A percentile compares a stretch with the other conserved stretches of the same genome.
Evolutionary conservation across 2,329 filamentous ascomycete species (phyloP).

Genomic region (Botrytis hyacinthi): DNA sequence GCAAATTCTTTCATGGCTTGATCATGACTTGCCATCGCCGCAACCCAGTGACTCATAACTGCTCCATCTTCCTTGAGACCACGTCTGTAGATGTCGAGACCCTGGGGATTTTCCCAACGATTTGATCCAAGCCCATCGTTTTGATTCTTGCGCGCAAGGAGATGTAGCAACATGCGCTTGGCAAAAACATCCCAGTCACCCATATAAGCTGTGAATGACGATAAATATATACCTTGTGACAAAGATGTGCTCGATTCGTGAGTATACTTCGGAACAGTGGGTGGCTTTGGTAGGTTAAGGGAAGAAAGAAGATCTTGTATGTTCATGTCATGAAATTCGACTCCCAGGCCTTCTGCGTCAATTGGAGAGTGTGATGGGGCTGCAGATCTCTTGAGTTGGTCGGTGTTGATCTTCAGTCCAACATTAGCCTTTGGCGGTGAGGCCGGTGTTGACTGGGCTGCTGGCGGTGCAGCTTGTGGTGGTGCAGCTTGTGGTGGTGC

Average conservation of each 20-base stretch:
- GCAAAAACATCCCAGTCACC: slow-evolving; percentile 52
- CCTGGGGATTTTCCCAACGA: slow-evolving; percentile 46
- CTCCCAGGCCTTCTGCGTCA: slow-evolving; percentile 31
- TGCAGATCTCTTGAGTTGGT: slow-evolving; percentile 50
- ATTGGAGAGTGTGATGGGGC: slow-evolving; percentile 30
- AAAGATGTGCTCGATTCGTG: slow-evolving; percentile 41
- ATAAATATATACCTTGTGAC: slow-evolving; percentile 45
- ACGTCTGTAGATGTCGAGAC: slow-evolving; percentile 56
- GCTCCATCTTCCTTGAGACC: slow-evolving; percentile 63
- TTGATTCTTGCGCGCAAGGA: slow-evolving; percentile 50
- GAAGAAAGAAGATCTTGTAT: slow-evolving; percentile 52
- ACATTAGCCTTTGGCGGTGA: slow-evolving; percentile 54
- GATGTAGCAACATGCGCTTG: slow-evolving; percentile 54
- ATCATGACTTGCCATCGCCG: slow-evolving; percentile 59
- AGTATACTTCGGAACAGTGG: slow-evolving; percentile 41
- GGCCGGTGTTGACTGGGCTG: slow-evolving; percentile 26
- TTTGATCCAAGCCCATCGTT: slow-evolving; percentile 36
- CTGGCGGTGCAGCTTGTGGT: neutral
- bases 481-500: neutral
- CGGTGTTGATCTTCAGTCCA: slow-evolving; percentile 51
- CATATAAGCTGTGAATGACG: slow-evolving; percentile 55
- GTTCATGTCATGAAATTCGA: slow-evolving; percentile 47
- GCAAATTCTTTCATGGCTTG: slow-evolving; percentile 57
- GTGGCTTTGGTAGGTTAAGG: slow-evolving; percentile 50
- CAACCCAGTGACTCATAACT: slow-evolving; percentile 59